phyloP scores from a whole-genome alignment of 768 basidiomycete species.

The Pleurotus platypus region DNA sequence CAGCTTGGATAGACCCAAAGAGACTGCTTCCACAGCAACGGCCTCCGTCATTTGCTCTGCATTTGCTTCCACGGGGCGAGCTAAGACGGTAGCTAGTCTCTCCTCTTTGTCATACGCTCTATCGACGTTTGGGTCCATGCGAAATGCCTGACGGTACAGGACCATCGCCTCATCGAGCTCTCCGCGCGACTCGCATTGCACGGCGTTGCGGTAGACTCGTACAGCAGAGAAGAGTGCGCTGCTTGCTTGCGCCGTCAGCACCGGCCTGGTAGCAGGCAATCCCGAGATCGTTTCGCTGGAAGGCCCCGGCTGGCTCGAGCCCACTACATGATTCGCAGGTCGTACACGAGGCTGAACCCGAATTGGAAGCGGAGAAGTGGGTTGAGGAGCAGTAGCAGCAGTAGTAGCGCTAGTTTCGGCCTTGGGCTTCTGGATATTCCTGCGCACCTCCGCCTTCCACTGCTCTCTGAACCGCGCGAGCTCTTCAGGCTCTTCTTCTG shows the following conservation, averaged over 20 bases:
- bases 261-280: conserved; percentile 10
- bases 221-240: conserved; percentile 45
- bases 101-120: conserved; percentile 62
- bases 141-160: conserved; percentile 57
- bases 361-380: not conserved
- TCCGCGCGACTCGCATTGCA: conserved; percentile 70
- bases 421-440: conserved; percentile 15
- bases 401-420: conserved; percentile 9
- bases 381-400: conserved; percentile 2
- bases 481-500: conserved; percentile 51
- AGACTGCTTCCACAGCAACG: too few relatives aligned
- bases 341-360: conserved; percentile 4
- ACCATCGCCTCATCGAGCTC: conserved; percentile 71
- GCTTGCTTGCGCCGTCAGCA: not conserved
- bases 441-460: conserved; percentile 68
- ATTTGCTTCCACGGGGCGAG: conserved; percentile 19
- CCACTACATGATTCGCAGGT: not conserved
- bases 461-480: conserved; percentile 66
- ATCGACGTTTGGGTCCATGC: conserved; percentile 66
- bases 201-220: conserved; percentile 64
- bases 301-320: conserved; percentile 10
- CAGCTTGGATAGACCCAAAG: conserved; percentile 17
- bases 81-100: conserved; percentile 31
- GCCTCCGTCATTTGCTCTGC: conserved; percentile 8
- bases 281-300: conserved; percentile 16